phyloP scores from a whole-genome alignment of 2,329 filamentous ascomycete species.

The Juglanconis juglandina region DNA sequence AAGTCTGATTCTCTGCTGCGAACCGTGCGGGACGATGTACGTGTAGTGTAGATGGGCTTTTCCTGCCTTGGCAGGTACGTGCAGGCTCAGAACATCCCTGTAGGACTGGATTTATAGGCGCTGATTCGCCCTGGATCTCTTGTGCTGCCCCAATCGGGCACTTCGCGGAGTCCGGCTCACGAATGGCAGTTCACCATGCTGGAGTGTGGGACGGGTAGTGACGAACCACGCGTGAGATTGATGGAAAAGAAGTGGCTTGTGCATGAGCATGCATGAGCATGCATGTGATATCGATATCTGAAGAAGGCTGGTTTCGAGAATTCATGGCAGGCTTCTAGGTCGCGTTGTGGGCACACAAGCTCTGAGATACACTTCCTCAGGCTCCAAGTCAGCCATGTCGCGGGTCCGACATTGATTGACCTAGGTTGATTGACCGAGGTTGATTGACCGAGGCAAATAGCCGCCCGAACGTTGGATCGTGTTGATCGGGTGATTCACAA shows the following conservation, averaged over 20 bases:
- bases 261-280: neutral
- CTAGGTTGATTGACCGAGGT: too few relatives aligned
- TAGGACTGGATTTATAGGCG: neutral
- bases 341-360: neutral
- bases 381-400: neutral
- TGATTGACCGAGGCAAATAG: neutral
- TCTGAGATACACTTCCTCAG: neutral
- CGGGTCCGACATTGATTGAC: neutral
- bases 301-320: neutral
- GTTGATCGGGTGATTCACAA: neutral
- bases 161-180: neutral
- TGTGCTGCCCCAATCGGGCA: constrained; percentile 17
- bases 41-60: too few relatives aligned
- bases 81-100: constrained; percentile 5
- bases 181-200: constrained; percentile 7
- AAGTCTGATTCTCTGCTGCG: too few relatives aligned
- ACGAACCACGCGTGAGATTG: constrained; percentile 16
- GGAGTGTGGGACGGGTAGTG: constrained; percentile 3
- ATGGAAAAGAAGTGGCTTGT: constrained; percentile 6
- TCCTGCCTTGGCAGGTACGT: constrained; percentile 10
- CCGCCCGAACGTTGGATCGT: neutral
- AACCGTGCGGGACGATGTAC: too few relatives aligned
- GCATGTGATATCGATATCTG: neutral
- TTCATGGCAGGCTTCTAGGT: neutral
- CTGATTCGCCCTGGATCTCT: constrained; percentile 9